phyloP scores from a whole-genome alignment of 1,284 basidiomycete genomes.

The Cutaneotrichosporon mucoides region DNA sequence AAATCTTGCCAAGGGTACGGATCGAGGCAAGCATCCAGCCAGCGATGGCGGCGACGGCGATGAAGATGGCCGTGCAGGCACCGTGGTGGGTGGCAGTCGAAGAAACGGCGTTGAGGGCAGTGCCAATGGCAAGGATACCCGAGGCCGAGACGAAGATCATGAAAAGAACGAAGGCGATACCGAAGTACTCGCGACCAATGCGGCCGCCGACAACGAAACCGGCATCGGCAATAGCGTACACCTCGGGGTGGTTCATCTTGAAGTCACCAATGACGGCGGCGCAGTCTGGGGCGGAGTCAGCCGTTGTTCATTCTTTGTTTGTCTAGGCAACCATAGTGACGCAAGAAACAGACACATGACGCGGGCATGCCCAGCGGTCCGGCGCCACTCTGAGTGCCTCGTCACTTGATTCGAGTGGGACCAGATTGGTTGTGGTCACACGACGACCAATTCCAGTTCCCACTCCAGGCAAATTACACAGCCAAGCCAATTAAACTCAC shows the following conservation, averaged over 20 bases:
- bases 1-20: conserved; percentile 43
- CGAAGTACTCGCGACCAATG: conserved; percentile 16
- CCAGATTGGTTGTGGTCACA: too few species aligned
- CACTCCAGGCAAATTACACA: too few species aligned
- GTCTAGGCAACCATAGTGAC: neutral
- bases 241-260: conserved; percentile 38
- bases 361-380: neutral
- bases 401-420: too few species aligned
- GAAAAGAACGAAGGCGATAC: conserved; percentile 21
- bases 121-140: conserved; percentile 38
- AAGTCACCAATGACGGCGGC: conserved; percentile 39
- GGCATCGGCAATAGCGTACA: conserved; percentile 34
- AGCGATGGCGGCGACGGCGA: conserved; percentile 33
- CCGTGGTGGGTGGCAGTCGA: conserved; percentile 28
- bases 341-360: neutral
- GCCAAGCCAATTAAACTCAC: conserved; percentile 11
- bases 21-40: conserved; percentile 35
- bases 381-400: too few species aligned
- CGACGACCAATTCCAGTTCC: neutral
- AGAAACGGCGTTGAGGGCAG: conserved; percentile 47
- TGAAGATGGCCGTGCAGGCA: conserved; percentile 44
- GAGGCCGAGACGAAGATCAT: conserved; percentile 26
- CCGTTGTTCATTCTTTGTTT: neutral
- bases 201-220: conserved; percentile 19
- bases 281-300: conserved; percentile 7